Evolutionary conservation across 352 stramenopile genomes (phyloP).

Genomic region (Globisporangium cystogenes): DNA sequence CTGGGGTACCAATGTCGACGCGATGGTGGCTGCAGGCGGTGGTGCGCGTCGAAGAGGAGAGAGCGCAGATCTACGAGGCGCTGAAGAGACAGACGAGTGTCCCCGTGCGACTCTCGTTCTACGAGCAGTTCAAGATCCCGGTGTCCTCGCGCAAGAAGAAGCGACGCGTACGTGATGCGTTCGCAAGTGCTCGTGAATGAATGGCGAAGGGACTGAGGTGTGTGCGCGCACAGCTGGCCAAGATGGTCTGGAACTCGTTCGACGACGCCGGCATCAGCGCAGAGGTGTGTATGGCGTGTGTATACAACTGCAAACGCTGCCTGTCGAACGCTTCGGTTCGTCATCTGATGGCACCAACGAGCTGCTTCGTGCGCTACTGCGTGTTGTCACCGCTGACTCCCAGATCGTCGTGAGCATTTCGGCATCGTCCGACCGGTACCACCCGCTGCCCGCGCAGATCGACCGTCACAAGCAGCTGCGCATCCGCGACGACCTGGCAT

Average conservation of each 20-base stretch:
- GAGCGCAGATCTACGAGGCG: constrained; percentile 43
- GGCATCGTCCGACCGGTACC: constrained; percentile 42
- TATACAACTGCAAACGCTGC: not conserved
- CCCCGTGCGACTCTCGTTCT: constrained; percentile 43
- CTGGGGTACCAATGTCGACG: not conserved
- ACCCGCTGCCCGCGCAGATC: constrained; percentile 49
- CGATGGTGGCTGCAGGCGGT: constrained; percentile 24
- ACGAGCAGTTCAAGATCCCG: constrained; percentile 57
- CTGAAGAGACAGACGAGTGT: constrained; percentile 43
- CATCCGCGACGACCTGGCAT: constrained; percentile 66
- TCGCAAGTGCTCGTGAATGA: constrained; percentile 27
- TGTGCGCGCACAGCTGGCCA: constrained; percentile 33
- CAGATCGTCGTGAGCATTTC: constrained; percentile 54
- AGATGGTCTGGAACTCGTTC: constrained; percentile 61
- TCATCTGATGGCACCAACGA: not conserved
- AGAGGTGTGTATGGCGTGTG: constrained; percentile 27
- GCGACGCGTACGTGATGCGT: constrained; percentile 26
- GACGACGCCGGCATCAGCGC: constrained; percentile 48
- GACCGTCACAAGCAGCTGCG: constrained; percentile 70
- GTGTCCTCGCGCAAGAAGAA: constrained; percentile 63
- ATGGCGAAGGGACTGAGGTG: not conserved
- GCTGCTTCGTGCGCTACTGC: too few species aligned
- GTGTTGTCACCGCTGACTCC: not conserved
- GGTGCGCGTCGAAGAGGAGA: constrained; percentile 49
- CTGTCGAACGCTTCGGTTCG: not conserved